These are phyloP conservation scores for Skeletonema potamos DNA, from an alignment of 108 stramenopile genomes.

Conservation along the genomic window DNA sequence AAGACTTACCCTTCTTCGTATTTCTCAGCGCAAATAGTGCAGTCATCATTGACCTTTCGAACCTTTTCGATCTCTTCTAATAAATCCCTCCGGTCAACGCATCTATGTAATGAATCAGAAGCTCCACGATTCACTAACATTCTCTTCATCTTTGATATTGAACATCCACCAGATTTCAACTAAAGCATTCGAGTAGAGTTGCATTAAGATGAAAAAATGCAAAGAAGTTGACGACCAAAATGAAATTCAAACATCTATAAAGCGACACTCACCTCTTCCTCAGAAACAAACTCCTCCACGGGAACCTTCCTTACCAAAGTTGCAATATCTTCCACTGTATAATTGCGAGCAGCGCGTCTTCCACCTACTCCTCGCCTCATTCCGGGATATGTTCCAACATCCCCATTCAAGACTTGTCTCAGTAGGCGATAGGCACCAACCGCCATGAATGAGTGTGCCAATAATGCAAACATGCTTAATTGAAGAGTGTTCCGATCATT, in stretches of 20 bases:
- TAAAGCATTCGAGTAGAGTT: not conserved
- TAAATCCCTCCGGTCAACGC: constrained; percentile 29
- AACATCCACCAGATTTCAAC: constrained; percentile 19
- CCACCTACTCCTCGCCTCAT: constrained; percentile 2
- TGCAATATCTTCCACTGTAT: constrained; percentile 29
- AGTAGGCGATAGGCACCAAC: constrained; percentile 26
- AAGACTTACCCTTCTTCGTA: constrained; percentile 39
- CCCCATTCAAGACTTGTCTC: constrained; percentile 14
- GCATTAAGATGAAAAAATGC: not conserved
- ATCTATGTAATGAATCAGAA: constrained; percentile 7
- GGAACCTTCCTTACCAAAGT: constrained; percentile 31
- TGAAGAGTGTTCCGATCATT: constrained; percentile 8
- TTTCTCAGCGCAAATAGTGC: constrained; percentile 43
- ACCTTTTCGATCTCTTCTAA: constrained; percentile 21
- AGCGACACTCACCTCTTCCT: constrained; percentile 9
- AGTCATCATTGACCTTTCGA: constrained; percentile 36
- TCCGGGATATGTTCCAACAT: constrained; percentile 19
- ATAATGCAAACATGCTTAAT: constrained; percentile 14
- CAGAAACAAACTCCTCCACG: constrained; percentile 40
- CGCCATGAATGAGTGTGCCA: constrained; percentile 30
- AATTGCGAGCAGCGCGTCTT: not conserved
- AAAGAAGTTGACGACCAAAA: no score
- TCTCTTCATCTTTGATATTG: constrained; percentile 29
- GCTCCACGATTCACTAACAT: constrained; percentile 37
- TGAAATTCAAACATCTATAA: not conserved